Percentiles rank a stretch among this genome's conserved stretches.
These are phyloP conservation scores for Colletotrichum somersetense DNA, from an alignment of 2,329 filamentous ascomycete genomes.

Conservation along the genomic window DNA sequence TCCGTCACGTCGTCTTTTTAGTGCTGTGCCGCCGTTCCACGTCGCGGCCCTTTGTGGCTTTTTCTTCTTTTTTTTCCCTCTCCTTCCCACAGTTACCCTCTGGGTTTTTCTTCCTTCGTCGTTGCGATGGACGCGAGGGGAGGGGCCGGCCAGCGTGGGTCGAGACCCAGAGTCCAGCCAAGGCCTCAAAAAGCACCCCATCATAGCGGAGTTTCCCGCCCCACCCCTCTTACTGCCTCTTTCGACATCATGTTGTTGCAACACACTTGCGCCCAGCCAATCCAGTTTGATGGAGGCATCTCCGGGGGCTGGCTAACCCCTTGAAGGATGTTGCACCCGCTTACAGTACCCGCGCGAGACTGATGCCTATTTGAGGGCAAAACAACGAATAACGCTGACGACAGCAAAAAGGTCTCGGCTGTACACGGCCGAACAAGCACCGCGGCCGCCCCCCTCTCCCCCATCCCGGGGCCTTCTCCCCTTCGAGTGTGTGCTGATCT, in stretches of 20 bases:
- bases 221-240: not conserved
- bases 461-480: not conserved
- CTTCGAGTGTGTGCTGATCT: not conserved
- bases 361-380: not conserved
- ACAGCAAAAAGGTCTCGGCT: not conserved
- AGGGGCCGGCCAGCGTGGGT: not conserved
- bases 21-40: not conserved
- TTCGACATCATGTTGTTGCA: not conserved
- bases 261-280: not conserved
- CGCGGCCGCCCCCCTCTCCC: not conserved
- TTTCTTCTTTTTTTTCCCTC: not conserved
- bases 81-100: too few relatives aligned
- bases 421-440: not conserved
- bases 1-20: not conserved
- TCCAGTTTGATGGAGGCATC: not conserved
- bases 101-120: not conserved
- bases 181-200: not conserved
- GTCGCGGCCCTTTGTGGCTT: not conserved
- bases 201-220: not conserved
- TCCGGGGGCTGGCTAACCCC: not conserved
- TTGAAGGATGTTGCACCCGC: not conserved
- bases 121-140: not conserved
- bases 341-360: not conserved
- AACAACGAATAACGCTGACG: not conserved
- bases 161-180: not conserved